A percentile compares a stretch with the other conserved stretches of the same genome.
Conservation (phyloP, 1,284 basidiomycete species). For the Ganoderma multipileum region DNA sequence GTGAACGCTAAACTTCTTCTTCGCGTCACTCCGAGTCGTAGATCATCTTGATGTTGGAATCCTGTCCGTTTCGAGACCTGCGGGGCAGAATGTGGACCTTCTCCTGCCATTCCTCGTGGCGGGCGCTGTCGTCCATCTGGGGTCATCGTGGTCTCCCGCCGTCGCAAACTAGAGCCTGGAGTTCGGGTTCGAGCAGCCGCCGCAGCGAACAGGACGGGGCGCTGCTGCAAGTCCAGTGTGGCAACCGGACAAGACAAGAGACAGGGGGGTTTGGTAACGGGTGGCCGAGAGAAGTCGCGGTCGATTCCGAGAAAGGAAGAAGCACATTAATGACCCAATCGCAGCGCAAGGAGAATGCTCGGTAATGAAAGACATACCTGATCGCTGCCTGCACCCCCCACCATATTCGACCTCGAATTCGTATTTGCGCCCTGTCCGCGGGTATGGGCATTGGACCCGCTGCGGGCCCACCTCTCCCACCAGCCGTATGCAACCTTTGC, state of each 20-base stretch:
- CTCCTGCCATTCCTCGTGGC: constrained; percentile 1
- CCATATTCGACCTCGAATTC: background rate
- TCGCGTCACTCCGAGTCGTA: constrained; percentile 33
- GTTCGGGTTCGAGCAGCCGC: background rate
- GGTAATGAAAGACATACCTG: constrained; percentile 35
- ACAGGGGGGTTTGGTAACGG: constrained; percentile 4
- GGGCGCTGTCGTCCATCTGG: constrained; percentile 47
- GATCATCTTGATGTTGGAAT: constrained; percentile 31
- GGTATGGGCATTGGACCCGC: constrained; percentile 20
- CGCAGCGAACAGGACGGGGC: background rate
- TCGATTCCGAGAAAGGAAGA: constrained; percentile 6
- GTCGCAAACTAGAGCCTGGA: constrained; percentile 37
- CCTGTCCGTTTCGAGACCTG: constrained; percentile 31
- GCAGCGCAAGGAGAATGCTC: constrained; percentile 26
- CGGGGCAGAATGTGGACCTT: constrained; percentile 31
- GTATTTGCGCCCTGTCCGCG: constrained; percentile 4
- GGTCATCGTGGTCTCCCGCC: constrained; percentile 55
- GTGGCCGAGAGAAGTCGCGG: background rate
- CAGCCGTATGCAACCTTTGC: constrained; percentile 62
- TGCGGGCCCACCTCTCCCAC: constrained; percentile 60
- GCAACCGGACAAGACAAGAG: background rate
- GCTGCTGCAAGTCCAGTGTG: constrained; percentile 9
- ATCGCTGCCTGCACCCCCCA: constrained; percentile 16
- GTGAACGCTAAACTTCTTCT: constrained; percentile 34
- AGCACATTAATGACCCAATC: constrained; percentile 14